phyloP scores from a whole-genome alignment of 768 basidiomycete genomes.

The Suillus luteus region DNA sequence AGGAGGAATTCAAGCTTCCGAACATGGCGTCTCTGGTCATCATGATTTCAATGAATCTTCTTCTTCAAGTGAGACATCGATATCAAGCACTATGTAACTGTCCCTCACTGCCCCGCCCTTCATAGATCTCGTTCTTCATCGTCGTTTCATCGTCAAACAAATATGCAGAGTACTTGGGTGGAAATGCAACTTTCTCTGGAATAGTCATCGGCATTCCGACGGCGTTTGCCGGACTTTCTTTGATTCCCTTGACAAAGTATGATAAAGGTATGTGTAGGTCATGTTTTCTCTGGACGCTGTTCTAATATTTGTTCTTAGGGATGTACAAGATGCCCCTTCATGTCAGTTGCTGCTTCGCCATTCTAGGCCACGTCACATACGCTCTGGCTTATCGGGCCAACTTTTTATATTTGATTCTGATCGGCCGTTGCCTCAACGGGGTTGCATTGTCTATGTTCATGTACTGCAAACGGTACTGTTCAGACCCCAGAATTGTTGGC shows the following conservation, averaged over 20 bases:
- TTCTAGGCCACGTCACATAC: conserved; percentile 61
- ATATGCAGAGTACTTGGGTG: conserved; percentile 65
- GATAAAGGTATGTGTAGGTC: conserved; percentile 49
- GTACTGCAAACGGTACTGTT: conserved; percentile 71
- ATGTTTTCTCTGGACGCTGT: not conserved
- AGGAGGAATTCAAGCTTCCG: conserved; percentile 49
- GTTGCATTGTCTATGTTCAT: conserved; percentile 64
- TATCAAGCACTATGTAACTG: not conserved
- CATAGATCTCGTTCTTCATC: conserved; percentile 67
- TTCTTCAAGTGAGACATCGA: conserved; percentile 44
- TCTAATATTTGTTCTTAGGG: conserved; percentile 32
- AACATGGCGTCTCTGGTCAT: conserved; percentile 47
- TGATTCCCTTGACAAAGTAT: conserved; percentile 55
- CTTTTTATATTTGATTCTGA: conserved; percentile 68
- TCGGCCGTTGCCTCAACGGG: conserved; percentile 68
- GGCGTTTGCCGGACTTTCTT: conserved; percentile 56
- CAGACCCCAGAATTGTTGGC: conserved; percentile 66
- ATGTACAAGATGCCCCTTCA: conserved; percentile 57
- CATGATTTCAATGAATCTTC: conserved; percentile 43
- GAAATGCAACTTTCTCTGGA: conserved; percentile 70
- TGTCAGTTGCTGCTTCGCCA: conserved; percentile 51
- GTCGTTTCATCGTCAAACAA: conserved; percentile 66
- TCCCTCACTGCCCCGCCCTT: not conserved
- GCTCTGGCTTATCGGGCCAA: conserved; percentile 59
- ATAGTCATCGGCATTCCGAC: conserved; percentile 69